Conservation (phyloP, 2,329 filamentous ascomycete species). For the Phoma herbarum region DNA sequence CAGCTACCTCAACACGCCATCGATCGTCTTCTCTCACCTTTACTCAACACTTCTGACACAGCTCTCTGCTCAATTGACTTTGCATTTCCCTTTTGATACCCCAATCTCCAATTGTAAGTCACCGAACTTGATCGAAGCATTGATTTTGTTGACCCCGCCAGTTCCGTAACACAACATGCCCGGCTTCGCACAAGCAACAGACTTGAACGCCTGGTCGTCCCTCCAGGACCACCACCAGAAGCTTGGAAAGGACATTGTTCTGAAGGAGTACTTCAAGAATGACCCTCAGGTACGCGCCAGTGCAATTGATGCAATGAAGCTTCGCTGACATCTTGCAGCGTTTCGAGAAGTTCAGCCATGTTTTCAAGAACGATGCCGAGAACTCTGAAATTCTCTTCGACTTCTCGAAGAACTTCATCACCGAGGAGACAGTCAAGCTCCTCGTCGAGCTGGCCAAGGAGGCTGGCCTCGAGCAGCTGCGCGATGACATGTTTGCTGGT, state of each 20-base stretch:
- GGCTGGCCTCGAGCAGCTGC: slow-evolving; percentile 88
- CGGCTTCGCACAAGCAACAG: slow-evolving; percentile 82
- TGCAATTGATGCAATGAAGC: neutral
- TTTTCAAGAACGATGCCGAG: slow-evolving; percentile 81
- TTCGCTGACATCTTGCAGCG: slow-evolving; percentile 60
- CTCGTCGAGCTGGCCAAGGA: slow-evolving; percentile 91
- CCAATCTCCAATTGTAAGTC: slow-evolving; percentile 26
- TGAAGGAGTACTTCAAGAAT: slow-evolving; percentile 91
- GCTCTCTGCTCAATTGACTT: slow-evolving; percentile 23
- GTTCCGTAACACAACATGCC: slow-evolving; percentile 56
- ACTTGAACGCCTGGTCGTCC: slow-evolving; percentile 85
- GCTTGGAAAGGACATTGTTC: slow-evolving; percentile 86
- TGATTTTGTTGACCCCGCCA: slow-evolving; percentile 32
- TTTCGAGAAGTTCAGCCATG: slow-evolving; percentile 89
- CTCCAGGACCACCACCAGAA: slow-evolving; percentile 90
- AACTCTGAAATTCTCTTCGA: slow-evolving; percentile 92
- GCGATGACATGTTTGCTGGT: slow-evolving; percentile 96
- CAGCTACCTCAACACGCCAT: slow-evolving; percentile 24
- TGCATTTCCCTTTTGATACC: slow-evolving; percentile 23
- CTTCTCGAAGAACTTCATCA: slow-evolving; percentile 99
- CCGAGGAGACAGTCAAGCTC: slow-evolving; percentile 86
- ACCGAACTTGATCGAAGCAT: slow-evolving; percentile 11
- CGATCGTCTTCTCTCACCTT: slow-evolving; percentile 13
- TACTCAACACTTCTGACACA: slow-evolving; percentile 12
- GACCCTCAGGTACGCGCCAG: slow-evolving; percentile 64